Conservation (phyloP, 768 basidiomycete genomes). For the Gymnopilus dilepis region DNA sequence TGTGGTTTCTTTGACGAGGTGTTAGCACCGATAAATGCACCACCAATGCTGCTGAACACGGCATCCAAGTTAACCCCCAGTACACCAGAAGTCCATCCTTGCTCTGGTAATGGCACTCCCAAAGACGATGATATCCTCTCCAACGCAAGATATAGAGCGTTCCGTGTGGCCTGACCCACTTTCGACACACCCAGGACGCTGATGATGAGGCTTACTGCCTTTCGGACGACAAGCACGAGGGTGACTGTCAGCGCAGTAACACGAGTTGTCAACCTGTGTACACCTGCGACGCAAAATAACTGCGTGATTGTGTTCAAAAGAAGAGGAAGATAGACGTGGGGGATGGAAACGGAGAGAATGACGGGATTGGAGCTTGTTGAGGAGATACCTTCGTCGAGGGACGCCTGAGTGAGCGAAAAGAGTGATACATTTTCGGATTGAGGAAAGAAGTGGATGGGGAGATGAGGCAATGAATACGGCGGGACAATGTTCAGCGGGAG, state of each 20-base stretch:
- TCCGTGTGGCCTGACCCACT: conserved; percentile 17
- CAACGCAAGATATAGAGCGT: background rate
- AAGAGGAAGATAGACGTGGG: conserved; percentile 66
- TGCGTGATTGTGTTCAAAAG: conserved; percentile 83
- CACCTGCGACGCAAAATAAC: conserved; percentile 84
- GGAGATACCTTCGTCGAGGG: background rate
- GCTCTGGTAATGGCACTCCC: conserved; percentile 9
- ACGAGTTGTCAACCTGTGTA: conserved; percentile 81
- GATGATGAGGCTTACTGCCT: conserved; percentile 76
- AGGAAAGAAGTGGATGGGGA: conserved; percentile 26
- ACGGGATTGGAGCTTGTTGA: conserved; percentile 19
- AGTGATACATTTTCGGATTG: conserved; percentile 24
- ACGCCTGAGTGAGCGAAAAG: conserved; percentile 32
- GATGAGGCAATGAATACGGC: conserved; percentile 31
- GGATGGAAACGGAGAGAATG: conserved; percentile 48
- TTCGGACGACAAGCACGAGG: conserved; percentile 80
- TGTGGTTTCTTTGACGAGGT: conserved; percentile 24
- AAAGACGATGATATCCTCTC: background rate
- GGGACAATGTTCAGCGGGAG: conserved; percentile 42
- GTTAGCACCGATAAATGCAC: conserved; percentile 22
- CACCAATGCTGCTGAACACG: conserved; percentile 18
- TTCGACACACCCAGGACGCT: conserved; percentile 59
- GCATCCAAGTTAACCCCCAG: conserved; percentile 22
- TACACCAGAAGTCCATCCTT: background rate
- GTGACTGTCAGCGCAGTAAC: conserved; percentile 80